Evolutionary conservation across 2,329 filamentous ascomycete genomes (phyloP).

Genomic region (Cordyceps farinosa): DNA sequence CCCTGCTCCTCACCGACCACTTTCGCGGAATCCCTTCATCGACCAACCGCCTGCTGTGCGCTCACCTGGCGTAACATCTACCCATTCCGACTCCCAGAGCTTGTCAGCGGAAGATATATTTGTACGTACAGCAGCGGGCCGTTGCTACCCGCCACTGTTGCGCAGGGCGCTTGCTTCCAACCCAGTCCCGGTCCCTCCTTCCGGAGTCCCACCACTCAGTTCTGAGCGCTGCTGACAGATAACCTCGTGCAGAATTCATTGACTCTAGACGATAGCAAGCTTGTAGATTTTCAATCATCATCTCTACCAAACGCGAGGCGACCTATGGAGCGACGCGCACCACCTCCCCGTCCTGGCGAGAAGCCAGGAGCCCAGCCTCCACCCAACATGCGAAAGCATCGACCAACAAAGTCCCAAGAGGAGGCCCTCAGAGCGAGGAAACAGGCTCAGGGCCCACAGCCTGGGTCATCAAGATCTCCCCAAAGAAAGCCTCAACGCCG

Average conservation of each 20-base stretch:
- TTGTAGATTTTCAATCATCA: constrained; percentile 24
- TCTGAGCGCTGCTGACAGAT: constrained; percentile 7
- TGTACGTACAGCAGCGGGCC: constrained; percentile 53
- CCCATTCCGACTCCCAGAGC: constrained; percentile 42
- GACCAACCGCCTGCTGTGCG: constrained; percentile 47
- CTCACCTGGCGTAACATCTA: constrained; percentile 49
- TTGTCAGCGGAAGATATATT: constrained; percentile 68
- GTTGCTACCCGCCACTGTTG: constrained; percentile 5
- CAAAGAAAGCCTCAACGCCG: constrained; percentile 44
- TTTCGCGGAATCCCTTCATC: constrained; percentile 74
- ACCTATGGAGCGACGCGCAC: constrained; percentile 14
- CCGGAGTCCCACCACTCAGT: neutral
- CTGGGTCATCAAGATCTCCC: constrained; percentile 33
- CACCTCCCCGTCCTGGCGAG: constrained; percentile 19
- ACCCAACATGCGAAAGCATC: constrained; percentile 41
- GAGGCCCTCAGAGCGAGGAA: constrained; percentile 51
- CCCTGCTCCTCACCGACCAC: constrained; percentile 50
- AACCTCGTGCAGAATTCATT: constrained; percentile 58
- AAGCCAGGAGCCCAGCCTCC: constrained; percentile 6
- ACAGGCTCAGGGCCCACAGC: constrained; percentile 25
- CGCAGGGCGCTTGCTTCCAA: neutral
- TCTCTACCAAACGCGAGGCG: constrained; percentile 11
- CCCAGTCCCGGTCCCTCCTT: neutral
- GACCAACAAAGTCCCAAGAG: constrained; percentile 63
- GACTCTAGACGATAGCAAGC: constrained; percentile 58